Evolutionary conservation across 768 basidiomycete genomes (phyloP), one percentile per base, ranked within the genome.

Genomic region (Glaciozyma martinii): DNA sequence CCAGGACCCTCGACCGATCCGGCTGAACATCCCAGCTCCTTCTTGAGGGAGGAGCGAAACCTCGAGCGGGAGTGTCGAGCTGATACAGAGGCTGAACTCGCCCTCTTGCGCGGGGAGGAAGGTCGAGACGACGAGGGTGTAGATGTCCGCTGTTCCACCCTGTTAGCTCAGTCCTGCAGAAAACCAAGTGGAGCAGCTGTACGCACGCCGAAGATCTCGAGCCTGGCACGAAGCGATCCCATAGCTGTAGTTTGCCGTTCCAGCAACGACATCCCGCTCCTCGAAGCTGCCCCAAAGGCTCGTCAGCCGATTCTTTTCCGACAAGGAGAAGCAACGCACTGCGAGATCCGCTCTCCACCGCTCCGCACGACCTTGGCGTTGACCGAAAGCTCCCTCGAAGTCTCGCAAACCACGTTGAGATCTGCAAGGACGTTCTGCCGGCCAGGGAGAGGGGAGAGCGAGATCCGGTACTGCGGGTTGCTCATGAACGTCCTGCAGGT

Each of bases 381-480:
- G 62, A 91, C 76, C 0, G 90, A 86, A 21, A 86, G 76, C 21
- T 86, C 84, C 72, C 83, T 85, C 21, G 81, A 80, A 2, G 83
- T 83, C 53, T 82, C 81, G n/a, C 61, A 63, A 13, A 27, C 42
- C 13, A 85, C 72, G 78, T 78, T 40, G 87, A 10, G 80, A 19
- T 60, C 77, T 71, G 80, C 62, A 5, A 16, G 61, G 3, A 10
- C 4, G 12, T 16, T 57, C 23, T 52, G 33, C 58, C 29, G 42
- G 78, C 60, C 80, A 78, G 63, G 40, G 3, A n/a, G 27, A 1
- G 65, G 1, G 5, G 63, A 52, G 25, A 94, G 77, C 10, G 77
- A 80, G 19, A 97, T 78, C 61, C 81, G 81, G 76, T 89, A 97
- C 73, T 95, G 90, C 0, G 93, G 93, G 73, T 97, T 98, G 56